phyloP scores from a whole-genome alignment of 257 asterid genomes.

The Salvia splendens region DNA sequence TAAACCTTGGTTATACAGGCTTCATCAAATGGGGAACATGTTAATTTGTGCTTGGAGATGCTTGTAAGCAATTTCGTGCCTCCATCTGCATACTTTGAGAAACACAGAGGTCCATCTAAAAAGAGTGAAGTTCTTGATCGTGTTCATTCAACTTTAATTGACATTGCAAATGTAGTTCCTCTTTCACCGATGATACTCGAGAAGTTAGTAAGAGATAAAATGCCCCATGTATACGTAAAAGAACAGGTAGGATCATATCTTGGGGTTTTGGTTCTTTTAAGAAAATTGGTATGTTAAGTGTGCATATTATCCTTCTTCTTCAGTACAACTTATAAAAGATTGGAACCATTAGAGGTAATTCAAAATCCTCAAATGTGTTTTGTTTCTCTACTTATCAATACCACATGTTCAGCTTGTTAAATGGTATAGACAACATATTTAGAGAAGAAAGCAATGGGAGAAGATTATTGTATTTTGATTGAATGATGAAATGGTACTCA shows the following conservation, averaged over 20 bases:
- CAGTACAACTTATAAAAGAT: too few species aligned
- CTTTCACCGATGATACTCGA: constrained; percentile 76
- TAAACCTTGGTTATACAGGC: constrained; percentile 50
- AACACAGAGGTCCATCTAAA: constrained; percentile 51
- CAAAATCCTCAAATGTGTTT: too few species aligned
- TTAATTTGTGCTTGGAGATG: constrained; percentile 82
- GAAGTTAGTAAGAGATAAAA: constrained; percentile 56
- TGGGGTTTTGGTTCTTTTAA: not conserved
- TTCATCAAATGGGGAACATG: constrained; percentile 64
- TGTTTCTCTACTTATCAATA: too few species aligned
- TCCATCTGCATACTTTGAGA: constrained; percentile 40
- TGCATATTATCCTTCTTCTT: too few species aligned
- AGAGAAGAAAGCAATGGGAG: too few species aligned
- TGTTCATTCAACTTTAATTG: constrained; percentile 67
- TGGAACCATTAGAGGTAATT: too few species aligned
- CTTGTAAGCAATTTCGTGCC: constrained; percentile 84
- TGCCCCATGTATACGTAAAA: constrained; percentile 54
- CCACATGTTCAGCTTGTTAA: too few species aligned
- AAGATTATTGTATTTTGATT: too few species aligned
- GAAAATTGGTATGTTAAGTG: not conserved
- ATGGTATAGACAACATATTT: too few species aligned
- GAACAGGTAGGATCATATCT: constrained; percentile 57
- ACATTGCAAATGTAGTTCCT: constrained; percentile 72
- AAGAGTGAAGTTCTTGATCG: constrained; percentile 78
- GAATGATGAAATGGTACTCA: too few species aligned